phyloP scores from a whole-genome alignment of 2,329 filamentous ascomycete species.

The Domatiomyces catenatus region DNA sequence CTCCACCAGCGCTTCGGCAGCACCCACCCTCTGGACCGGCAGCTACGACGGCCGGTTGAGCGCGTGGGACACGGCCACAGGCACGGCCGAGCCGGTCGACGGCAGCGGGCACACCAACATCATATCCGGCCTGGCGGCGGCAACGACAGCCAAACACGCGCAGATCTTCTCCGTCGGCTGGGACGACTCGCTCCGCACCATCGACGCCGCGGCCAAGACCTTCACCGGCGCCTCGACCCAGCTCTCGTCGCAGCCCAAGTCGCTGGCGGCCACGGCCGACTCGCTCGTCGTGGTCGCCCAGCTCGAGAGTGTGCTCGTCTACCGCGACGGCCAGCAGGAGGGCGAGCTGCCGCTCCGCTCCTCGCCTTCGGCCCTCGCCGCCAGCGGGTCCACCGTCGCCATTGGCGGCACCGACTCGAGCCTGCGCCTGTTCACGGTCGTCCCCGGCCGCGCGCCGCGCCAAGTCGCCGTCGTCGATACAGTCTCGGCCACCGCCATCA shows the following conservation, averaged over 20 bases:
- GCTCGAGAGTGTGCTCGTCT: constrained; percentile 42
- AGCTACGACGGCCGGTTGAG: constrained; percentile 82
- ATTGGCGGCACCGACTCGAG: constrained; percentile 61
- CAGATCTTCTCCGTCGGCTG: constrained; percentile 77
- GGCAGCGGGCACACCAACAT: constrained; percentile 76
- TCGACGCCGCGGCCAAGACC: constrained; percentile 58
- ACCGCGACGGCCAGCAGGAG: constrained; percentile 40
- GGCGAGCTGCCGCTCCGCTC: constrained; percentile 47
- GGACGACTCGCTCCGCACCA: constrained; percentile 76
- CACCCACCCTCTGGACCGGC: constrained; percentile 64
- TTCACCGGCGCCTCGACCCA: constrained; percentile 56
- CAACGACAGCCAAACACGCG: constrained; percentile 23
- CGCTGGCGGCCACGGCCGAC: constrained; percentile 43
- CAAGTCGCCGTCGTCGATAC: constrained; percentile 41
- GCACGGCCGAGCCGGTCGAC: constrained; percentile 54
- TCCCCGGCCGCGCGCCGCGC: constrained; percentile 38
- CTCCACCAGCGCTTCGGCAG: constrained; percentile 24
- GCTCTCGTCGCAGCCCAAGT: constrained; percentile 67
- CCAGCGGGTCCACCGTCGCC: constrained; percentile 51
- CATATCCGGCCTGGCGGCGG: constrained; percentile 56
- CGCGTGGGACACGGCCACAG: constrained; percentile 63
- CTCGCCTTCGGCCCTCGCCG: constrained; percentile 56
- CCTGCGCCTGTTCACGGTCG: constrained; percentile 57
- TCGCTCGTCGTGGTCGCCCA: constrained; percentile 44
- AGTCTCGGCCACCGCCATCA: constrained; percentile 56